Evolutionary conservation across 2,329 filamentous ascomycete genomes (phyloP).

Genomic region (Ceratocystis cubensis): DNA sequence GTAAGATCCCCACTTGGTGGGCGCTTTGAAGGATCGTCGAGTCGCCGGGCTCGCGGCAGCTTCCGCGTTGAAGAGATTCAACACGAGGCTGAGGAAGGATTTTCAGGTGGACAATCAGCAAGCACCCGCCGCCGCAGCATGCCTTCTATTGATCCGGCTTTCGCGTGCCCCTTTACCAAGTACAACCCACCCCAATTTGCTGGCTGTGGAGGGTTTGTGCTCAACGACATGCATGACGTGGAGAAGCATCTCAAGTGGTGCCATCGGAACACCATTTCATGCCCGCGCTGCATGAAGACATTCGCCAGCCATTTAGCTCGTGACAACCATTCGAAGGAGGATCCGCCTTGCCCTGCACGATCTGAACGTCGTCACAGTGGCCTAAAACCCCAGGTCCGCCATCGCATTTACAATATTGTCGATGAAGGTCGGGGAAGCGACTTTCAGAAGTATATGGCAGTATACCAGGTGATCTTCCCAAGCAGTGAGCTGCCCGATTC

Average conservation of each 20-base stretch:
- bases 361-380: conserved; percentile 12
- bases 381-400: background rate
- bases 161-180: conserved; percentile 19
- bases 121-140: conserved; percentile 12
- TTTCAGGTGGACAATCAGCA: conserved; percentile 6
- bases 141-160: background rate
- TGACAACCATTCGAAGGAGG: conserved; percentile 15
- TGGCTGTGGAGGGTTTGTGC: conserved; percentile 18
- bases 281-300: conserved; percentile 18
- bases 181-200: conserved; percentile 12
- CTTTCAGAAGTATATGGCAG: background rate
- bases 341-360: conserved; percentile 13
- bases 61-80: conserved; percentile 14
- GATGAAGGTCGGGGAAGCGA: background rate
- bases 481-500: background rate
- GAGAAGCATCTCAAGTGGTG: conserved; percentile 17
- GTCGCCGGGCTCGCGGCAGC: conserved; percentile 13
- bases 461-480: conserved; percentile 15
- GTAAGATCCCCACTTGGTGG: conserved; percentile 5
- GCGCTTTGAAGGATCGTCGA: background rate
- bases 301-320: conserved; percentile 11
- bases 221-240: conserved; percentile 13
- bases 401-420: conserved; percentile 12
- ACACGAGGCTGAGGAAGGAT: background rate
- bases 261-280: conserved; percentile 18